phyloP scores from a whole-genome alignment of 192 early-diverging fungal species.

The Podila horticola region DNA sequence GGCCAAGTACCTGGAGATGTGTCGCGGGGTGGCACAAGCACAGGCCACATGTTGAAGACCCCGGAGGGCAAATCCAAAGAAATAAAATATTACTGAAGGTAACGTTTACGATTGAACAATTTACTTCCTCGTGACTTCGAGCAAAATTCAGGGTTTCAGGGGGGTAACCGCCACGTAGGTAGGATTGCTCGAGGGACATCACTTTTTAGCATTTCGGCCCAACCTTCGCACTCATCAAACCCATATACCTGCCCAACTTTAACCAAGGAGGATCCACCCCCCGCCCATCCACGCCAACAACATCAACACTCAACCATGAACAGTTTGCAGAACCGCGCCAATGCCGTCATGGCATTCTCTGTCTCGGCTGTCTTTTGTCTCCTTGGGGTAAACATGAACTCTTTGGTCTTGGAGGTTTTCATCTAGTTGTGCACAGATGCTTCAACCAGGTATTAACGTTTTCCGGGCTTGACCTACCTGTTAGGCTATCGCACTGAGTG shows the following conservation, averaged over 20 bases:
- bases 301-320: constrained; percentile 34
- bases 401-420: not conserved
- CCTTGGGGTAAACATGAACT: constrained; percentile 41
- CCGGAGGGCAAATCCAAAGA: too few relatives aligned
- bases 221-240: not conserved
- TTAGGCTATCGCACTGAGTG: constrained; percentile 61
- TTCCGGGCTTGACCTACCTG: not conserved
- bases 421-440: not conserved
- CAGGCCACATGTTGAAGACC: not conserved
- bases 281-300: not conserved
- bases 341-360: constrained; percentile 68
- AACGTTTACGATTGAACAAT: too few relatives aligned
- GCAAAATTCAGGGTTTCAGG: not conserved
- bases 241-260: not conserved
- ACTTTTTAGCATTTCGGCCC: not conserved
- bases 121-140: not conserved
- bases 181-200: not conserved
- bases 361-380: constrained; percentile 68
- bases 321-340: constrained; percentile 59
- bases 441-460: not conserved
- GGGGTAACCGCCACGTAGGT: not conserved
- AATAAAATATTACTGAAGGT: too few relatives aligned
- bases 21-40: not conserved
- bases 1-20: not conserved
- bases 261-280: too few relatives aligned